These are phyloP conservation scores for Xenoacremonium recifei DNA, from an alignment of 2,329 filamentous ascomycete genomes.

Conservation along the genomic window DNA sequence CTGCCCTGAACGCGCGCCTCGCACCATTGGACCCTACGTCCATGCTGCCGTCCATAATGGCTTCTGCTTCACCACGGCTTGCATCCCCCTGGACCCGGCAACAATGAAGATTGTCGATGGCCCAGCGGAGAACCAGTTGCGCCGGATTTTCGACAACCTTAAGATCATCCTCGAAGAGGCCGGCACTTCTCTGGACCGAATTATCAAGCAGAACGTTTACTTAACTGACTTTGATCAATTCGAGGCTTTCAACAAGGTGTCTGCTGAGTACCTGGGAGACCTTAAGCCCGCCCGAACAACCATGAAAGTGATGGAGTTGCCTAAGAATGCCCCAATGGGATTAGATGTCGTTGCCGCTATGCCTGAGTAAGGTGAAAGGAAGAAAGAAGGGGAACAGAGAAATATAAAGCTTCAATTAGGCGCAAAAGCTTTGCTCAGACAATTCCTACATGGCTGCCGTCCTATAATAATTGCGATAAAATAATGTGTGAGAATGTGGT, in stretches of 20 bases:
- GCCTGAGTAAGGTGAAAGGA: too few species aligned
- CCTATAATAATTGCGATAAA: too few species aligned
- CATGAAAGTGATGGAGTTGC: too few species aligned
- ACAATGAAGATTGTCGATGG: constrained; percentile 1
- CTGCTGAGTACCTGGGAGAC: too few species aligned
- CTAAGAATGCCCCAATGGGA: too few species aligned
- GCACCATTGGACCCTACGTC: constrained; percentile 3
- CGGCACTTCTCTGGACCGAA: background rate
- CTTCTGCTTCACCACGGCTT: constrained; percentile 1
- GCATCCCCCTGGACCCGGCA: background rate
- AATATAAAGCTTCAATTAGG: too few species aligned
- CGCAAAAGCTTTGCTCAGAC: too few species aligned
- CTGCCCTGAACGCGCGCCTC: constrained; percentile 1
- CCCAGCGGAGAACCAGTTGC: background rate
- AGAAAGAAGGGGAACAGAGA: too few species aligned
- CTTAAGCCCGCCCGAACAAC: too few species aligned
- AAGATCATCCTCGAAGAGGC: constrained; percentile 2
- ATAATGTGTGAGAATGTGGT: too few species aligned
- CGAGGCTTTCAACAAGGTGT: constrained; percentile 6
- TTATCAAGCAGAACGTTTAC: constrained; percentile 3
- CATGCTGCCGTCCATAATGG: background rate
- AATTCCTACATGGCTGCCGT: too few species aligned
- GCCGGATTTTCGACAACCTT: constrained; percentile 2
- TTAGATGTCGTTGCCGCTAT: too few species aligned
- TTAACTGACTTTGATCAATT: constrained; percentile 1